Evolutionary conservation across 805 yeast species (phyloP).

Genomic region (Scheffersomyces coipomensis): DNA sequence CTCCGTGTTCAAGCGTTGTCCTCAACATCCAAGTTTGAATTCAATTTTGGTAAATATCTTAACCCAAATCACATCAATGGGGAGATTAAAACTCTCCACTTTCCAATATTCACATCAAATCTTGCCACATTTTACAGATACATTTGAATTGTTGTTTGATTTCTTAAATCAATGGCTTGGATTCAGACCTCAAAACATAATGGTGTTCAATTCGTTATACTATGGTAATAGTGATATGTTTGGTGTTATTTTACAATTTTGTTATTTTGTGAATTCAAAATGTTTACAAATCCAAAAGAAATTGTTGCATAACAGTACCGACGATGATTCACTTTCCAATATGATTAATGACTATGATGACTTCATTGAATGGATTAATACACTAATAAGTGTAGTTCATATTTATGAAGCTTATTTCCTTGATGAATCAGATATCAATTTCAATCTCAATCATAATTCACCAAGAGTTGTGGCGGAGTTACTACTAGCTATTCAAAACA

Average conservation of each 20-base stretch:
- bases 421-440: constrained; percentile 2
- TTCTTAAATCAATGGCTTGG: constrained; percentile 16
- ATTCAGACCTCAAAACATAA: constrained; percentile 7
- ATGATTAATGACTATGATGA: background rate
- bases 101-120: background rate
- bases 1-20: constrained; percentile 2
- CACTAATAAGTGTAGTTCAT: constrained; percentile 1
- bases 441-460: background rate
- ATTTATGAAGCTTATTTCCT: constrained; percentile 12
- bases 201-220: constrained; percentile 23
- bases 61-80: constrained; percentile 10
- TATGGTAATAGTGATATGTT: constrained; percentile 28
- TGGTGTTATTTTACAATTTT: constrained; percentile 12
- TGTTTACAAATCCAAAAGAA: background rate
- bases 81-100: constrained; percentile 1
- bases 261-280: constrained; percentile 2
- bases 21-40: constrained; percentile 20
- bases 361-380: background rate
- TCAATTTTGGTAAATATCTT: constrained; percentile 15
- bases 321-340: background rate
- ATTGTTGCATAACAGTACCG: background rate
- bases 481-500: background rate
- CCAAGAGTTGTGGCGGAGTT: background rate
- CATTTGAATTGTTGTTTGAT: background rate
- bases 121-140: background rate